Evolutionary conservation across 2,329 filamentous ascomycete species (phyloP), one percentile per base, ranked within the genome.

Genomic region (Herpotrichia juniperi): DNA sequence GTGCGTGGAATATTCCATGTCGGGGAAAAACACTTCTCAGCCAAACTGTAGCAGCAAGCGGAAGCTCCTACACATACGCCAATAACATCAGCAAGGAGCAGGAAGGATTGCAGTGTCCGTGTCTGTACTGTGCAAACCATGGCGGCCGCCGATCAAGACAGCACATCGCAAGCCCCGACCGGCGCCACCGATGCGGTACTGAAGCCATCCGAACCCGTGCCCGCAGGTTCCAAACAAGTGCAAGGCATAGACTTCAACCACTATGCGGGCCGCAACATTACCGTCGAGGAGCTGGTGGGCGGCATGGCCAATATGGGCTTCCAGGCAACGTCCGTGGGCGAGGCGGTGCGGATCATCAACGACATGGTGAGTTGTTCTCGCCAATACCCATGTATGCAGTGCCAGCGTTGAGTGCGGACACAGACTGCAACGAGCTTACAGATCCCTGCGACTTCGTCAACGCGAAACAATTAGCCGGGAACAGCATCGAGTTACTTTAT

Each of bases 221-320:
- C 93, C 14, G 82, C 87, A 48, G 88, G 83, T 42, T 85, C 90
- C n/a, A 86, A 87, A 61, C 84, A 90, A 70, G 93, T 99, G 30
- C 85, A 89, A 70, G 94, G 96, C 65, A 84, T 97, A 56, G 93
- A 99, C 71, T 99, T 97, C 77, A 89, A 97, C 78, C 82, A 88
- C 46, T 85, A 92, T 74, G 87, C 86, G 53, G 82, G 85, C 31
- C 83, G 83, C 50, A 84, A 88, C 56, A 88, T 97, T 68, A 96
- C 92, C 0, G 93, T 90, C 46, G 88, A 92, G 28, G 90, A 97
- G 71, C 81, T 99, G 59, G 83, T 94, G 21, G 80, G 86, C 49
- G 87, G 88, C 54, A 94, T 97, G 87, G 83, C 83, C 48, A 82
- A 87, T 74, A 97, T 96, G 88, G 94, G 89, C 14, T 92, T 92